Evolutionary conservation across 2,329 filamentous ascomycete species (phyloP), one percentile per base, ranked within the genome.

Genomic region (Arthrobotrys pseudoclavata): DNA sequence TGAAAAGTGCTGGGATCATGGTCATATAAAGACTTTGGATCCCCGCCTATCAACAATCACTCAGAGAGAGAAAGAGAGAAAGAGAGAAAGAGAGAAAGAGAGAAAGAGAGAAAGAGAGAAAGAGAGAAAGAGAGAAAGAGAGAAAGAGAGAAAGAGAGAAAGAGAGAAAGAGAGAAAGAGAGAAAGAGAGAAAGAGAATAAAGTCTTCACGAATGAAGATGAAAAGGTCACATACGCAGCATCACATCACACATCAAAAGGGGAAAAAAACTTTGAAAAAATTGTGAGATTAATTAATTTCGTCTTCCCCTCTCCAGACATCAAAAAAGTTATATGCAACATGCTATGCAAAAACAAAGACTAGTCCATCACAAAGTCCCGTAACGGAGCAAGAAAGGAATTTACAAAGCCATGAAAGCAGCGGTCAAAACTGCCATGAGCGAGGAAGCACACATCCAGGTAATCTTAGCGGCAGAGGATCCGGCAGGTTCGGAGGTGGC

Each of bases 351-450:
- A 69, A 53, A 60, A 57, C 29, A 60, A 18, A 48, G 31, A 13
- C 20, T 15, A 57, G 42, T 48, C 50, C 64, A 42, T 60, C 34
- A 60, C 31, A 60, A 57, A 40, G 12, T 20, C 2, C 37, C 20
- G 47, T 50, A 60, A 60, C 31, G 18, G 55, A 60, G 3, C 26
- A 45, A 45, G 13, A 57, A 26, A 47, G n/a, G 37, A 34, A n/a
- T 63, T 53, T 71, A 77, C 74, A 77, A 77, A 13, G 60, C 74
- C 74, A 77, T 77, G 53, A 77, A 77, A 40, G 74, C 74, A 71
- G 74, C 74, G 4, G 74, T 77, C 55, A 77, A 50, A 26, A 77
- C 74, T 15, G 74, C 74, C 74, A 77, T 55, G 34, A 77, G 74
- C 12, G 74, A 77, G 18, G 74, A 77, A 18, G 74, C 74, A 37